Evolutionary conservation across 2,329 filamentous ascomycete species (phyloP).

Genomic region (Colletotrichum viniferum): DNA sequence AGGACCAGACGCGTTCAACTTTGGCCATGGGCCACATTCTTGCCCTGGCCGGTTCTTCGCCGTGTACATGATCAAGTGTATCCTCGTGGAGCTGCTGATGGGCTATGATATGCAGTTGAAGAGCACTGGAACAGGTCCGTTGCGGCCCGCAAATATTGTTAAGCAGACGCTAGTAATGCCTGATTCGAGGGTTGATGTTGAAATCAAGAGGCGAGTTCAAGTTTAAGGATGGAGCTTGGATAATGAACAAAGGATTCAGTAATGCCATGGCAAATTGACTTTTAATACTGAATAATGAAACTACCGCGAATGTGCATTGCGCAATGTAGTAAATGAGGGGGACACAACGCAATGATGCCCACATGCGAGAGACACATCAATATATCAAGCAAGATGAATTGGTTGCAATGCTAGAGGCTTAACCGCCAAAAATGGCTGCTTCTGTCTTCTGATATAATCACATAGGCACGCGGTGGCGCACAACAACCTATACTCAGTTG

Average conservation of each 20-base stretch:
- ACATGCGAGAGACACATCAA: too few relatives aligned
- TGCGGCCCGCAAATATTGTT: constrained; percentile 6
- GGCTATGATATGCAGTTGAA: constrained; percentile 16
- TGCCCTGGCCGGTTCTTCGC: constrained; percentile 23
- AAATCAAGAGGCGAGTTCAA: not conserved
- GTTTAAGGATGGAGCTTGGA: not conserved
- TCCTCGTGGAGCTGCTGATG: constrained; percentile 16
- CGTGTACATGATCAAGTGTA: constrained; percentile 22
- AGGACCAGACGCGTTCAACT: constrained; percentile 46
- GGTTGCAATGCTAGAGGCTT: too few relatives aligned
- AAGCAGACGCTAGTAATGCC: not conserved
- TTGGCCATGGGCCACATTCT: constrained; percentile 26
- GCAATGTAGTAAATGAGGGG: too few relatives aligned
- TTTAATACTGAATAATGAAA: too few relatives aligned
- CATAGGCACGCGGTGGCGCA: too few relatives aligned
- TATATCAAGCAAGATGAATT: too few relatives aligned
- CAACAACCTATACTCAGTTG: too few relatives aligned
- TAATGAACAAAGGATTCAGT: not conserved
- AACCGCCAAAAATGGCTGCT: too few relatives aligned
- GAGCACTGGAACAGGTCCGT: not conserved
- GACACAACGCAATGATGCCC: too few relatives aligned
- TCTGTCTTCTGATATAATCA: too few relatives aligned
- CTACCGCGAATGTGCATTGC: too few relatives aligned
- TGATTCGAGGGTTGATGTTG: not conserved
- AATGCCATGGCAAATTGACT: not conserved